phyloP scores from a whole-genome alignment of 2,329 filamentous ascomycete species.

The Diplodia corticola region DNA sequence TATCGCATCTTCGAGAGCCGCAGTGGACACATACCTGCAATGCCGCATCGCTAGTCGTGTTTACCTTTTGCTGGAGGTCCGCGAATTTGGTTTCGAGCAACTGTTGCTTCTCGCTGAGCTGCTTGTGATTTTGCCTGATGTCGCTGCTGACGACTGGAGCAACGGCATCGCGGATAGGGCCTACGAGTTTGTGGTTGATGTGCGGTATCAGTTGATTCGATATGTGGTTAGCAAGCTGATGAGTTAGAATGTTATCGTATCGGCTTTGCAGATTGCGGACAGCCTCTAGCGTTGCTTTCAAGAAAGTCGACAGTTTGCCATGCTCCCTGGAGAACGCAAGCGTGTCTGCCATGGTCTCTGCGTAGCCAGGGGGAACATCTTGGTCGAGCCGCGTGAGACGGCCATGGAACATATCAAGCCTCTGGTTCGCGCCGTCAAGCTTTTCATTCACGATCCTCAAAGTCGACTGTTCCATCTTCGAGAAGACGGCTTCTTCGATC shows the following conservation, averaged over 20 bases:
- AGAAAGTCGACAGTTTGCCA: background rate
- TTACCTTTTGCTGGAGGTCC: background rate
- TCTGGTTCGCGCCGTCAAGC: background rate
- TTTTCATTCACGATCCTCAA: background rate
- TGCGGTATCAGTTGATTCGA: background rate
- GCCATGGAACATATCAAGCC: background rate
- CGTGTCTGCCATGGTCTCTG: background rate
- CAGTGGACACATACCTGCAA: background rate
- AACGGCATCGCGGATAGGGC: background rate
- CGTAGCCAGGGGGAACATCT: background rate
- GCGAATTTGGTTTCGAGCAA: background rate
- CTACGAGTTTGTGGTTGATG: background rate
- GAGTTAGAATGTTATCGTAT: background rate
- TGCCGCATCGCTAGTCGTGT: background rate
- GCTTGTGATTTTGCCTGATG: background rate
- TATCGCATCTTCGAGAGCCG: background rate
- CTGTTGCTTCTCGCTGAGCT: background rate
- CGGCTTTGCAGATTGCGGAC: background rate
- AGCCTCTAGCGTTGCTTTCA: background rate
- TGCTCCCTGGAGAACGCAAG: background rate
- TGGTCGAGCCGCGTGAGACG: background rate
- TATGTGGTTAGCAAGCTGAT: background rate
- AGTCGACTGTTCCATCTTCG: background rate
- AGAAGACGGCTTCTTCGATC: background rate
- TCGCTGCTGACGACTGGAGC: background rate